Base-by-base conservation (phyloP, 139 green algal species). In the Axilococcus clingmanii region DNA sequence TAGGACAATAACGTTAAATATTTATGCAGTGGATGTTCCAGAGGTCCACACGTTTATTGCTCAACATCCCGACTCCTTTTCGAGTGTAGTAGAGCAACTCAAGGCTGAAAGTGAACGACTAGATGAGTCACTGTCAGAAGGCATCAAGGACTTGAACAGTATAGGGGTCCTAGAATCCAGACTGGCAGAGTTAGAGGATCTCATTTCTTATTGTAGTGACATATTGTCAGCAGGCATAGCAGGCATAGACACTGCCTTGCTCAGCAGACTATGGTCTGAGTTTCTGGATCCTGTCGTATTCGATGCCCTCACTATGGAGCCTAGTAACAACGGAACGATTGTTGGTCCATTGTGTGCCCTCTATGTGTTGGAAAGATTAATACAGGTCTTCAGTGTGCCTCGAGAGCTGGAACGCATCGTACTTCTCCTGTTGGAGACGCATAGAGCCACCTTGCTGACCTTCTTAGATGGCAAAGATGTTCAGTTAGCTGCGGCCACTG, bases 11-110 rank as follows among this genome's bases (percentile, higher is more conserved):
- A 96, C 91, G 2, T 79, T 98, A 12, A 91, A 93, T 53, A 75
- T 97, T 16, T 98, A 90, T 66, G 76, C 52, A 30, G 80, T 96
- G n/a, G n/a, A n/a, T n/a, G n/a, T n/a, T n/a, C n/a, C n/a, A n/a
- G n/a, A n/a, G n/a, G n/a, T n/a, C n/a, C n/a, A n/a, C n/a, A n/a
- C n/a, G n/a, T n/a, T n/a, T n/a, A n/a, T n/a, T n/a, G n/a, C n/a
- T n/a, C n/a, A n/a, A n/a, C n/a, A n/a, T n/a, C n/a, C n/a, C n/a
- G n/a, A n/a, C n/a, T n/a, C n/a, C n/a, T n/a, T n/a, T n/a, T n/a
- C n/a, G n/a, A n/a, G n/a, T n/a, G n/a, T n/a, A n/a, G n/a, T n/a
- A n/a, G n/a, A n/a, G n/a, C n/a, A n/a, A n/a, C n/a, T n/a, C n/a
- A n/a, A n/a, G n/a, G n/a, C n/a, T n/a, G n/a, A n/a, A n/a, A n/a